Evolutionary conservation across 202 grass and related monocot species (phyloP).

Genomic region (Schoenoplectus tabernaemontani): DNA sequence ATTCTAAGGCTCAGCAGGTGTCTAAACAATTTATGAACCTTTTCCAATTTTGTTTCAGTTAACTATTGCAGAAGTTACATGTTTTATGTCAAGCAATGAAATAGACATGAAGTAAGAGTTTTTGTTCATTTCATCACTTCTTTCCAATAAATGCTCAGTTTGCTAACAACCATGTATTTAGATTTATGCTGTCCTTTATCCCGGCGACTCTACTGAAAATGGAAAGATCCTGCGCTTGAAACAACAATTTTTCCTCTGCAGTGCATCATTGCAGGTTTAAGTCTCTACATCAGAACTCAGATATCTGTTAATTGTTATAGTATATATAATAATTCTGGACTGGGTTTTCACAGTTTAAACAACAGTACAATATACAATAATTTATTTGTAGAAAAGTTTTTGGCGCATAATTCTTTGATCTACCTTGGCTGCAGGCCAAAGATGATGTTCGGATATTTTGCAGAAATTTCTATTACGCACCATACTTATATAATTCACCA

Average conservation of each 20-base stretch:
- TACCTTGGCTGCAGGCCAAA: no score
- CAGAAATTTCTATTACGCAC: no score
- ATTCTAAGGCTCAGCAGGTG: conserved; percentile 85
- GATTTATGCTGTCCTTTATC: conserved; percentile 86
- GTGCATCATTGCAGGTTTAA: conserved; percentile 88
- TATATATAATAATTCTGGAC: no score
- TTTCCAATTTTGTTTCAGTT: not conserved
- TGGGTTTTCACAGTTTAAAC: no score
- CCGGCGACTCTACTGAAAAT: conserved; percentile 95
- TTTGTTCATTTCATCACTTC: not conserved
- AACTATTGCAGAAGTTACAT: not conserved
- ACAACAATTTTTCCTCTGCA: conserved; percentile 98
- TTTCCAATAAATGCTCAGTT: conserved; percentile 16
- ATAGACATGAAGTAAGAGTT: not conserved
- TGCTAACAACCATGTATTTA: conserved; percentile 19
- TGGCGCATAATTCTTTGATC: no score
- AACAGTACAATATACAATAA: no score
- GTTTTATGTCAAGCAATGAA: not conserved
- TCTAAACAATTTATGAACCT: conserved; percentile 17
- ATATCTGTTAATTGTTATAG: not conserved
- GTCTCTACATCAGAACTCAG: not conserved
- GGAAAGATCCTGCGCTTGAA: conserved; percentile 85
- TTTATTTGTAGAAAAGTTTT: no score
- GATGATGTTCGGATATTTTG: no score
- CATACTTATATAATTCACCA: no score